A percentile compares a stretch with the other conserved stretches of the same genome.
Evolutionary conservation across 2,329 filamentous ascomycete species (phyloP).

Genomic region (Pestalotiopsis sp.): DNA sequence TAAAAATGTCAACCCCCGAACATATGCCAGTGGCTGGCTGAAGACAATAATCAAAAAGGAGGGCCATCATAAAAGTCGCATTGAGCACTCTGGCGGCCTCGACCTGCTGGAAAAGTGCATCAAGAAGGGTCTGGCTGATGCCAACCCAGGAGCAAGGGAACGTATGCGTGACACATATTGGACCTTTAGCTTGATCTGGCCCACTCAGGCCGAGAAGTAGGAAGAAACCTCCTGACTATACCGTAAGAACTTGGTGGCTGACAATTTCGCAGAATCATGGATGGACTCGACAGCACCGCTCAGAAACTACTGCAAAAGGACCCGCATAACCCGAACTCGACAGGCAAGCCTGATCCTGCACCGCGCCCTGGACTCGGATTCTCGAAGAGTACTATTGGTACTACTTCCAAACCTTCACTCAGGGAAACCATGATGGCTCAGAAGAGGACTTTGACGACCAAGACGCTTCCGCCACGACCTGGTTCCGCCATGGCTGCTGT

Average conservation of each 20-base stretch:
- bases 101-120: constrained; percentile 86
- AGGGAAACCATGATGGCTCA: constrained; percentile 85
- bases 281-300: constrained; percentile 74
- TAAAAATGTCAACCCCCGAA: constrained; percentile 88
- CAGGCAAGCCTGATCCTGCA: constrained; percentile 51
- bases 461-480: constrained; percentile 57
- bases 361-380: constrained; percentile 60
- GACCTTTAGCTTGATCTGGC: constrained; percentile 79
- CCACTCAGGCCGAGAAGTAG: constrained; percentile 72
- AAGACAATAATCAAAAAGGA: constrained; percentile 81
- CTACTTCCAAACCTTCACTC: constrained; percentile 64
- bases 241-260: background rate
- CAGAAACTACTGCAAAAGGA: constrained; percentile 83
- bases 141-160: constrained; percentile 88
- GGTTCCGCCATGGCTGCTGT: constrained; percentile 67
- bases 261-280: constrained; percentile 66
- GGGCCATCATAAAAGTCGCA: constrained; percentile 72
- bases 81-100: constrained; percentile 83
- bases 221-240: constrained; percentile 30
- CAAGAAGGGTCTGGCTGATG: constrained; percentile 83
- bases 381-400: constrained; percentile 61
- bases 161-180: constrained; percentile 85
- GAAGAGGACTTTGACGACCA: constrained; percentile 60
- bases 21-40: constrained; percentile 80
- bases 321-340: constrained; percentile 75